Base-by-base conservation (phyloP, 129 eudicot species). In the Centaurea solstitialis region DNA sequence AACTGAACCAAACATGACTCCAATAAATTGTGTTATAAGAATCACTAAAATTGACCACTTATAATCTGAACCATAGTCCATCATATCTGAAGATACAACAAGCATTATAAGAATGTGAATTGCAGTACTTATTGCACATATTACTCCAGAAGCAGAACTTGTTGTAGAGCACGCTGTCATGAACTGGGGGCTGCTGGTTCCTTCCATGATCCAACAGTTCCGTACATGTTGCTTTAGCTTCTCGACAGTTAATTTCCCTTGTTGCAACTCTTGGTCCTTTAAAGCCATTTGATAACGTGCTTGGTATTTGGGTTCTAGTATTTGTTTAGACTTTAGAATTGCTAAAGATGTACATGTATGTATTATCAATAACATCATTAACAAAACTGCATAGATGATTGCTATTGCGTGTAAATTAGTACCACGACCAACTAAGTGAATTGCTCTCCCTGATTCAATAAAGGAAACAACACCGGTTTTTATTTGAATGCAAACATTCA, bases 401-500 rank as follows among this genome's bases (percentile, higher is more conserved):
- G 43, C 30, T 1, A 18, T 13, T 9, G 8, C 5, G 8, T 53
- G 0, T 3, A 13, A 3, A 43, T 9, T 6, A 40, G 15, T 26
- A 22, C 4, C 9, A 23, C 0, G 26, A 68, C 38, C 33, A 68
- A 9, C 6, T 12, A 13, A 50, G 6, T 50, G 18, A 50, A 50
- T 47, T 13, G 37, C 37, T 33, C 37, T 33, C 37, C 37, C 4
- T 3, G 37, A 33, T 33, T 33, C 37, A 33, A 33, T 6, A 0
- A 6, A 50, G 62, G 2, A 3, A 12, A 81, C 0, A 4, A 66
- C 33, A 2, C 79, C 74, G 0, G 84, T 81, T 13, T 6, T 28
- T 13, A 75, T 33, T 50, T 82, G 72, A 11, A 82, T 82, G 64
- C 76, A 47, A 50, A 82, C 62, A 62, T 85, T 80, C 35, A 85